Percentiles rank a stretch among this genome's conserved stretches.
These are phyloP conservation scores for Taphrina deformans DNA, from an alignment of 1,139 yeast genomes.

Conservation along the genomic window DNA sequence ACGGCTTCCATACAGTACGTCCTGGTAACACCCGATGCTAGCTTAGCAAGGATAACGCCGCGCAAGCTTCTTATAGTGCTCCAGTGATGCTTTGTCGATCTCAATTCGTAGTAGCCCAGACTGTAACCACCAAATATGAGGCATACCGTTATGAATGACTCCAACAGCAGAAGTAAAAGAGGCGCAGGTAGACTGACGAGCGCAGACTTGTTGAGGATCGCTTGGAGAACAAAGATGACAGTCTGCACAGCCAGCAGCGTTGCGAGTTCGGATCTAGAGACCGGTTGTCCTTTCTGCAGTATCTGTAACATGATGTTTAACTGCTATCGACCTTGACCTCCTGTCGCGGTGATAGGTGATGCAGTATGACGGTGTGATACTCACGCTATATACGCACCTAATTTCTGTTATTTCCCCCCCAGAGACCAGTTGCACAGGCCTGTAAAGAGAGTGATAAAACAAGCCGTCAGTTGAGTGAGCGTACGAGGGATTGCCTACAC, in stretches of 20 bases:
- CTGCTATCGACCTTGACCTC: neutral
- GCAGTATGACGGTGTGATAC: too few species aligned
- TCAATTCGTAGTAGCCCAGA: constrained; percentile 17
- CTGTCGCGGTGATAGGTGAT: neutral
- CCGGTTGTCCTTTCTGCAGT: constrained; percentile 18
- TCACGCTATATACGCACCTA: too few species aligned
- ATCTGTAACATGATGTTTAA: constrained; percentile 6
- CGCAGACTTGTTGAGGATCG: constrained; percentile 31
- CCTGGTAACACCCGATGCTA: constrained; percentile 23
- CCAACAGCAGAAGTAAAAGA: constrained; percentile 15
- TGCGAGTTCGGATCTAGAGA: constrained; percentile 14
- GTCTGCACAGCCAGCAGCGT: constrained; percentile 25
- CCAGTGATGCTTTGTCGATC: constrained; percentile 16
- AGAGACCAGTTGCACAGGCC: too few species aligned
- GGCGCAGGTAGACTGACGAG: constrained; percentile 28
- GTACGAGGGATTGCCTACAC: neutral
- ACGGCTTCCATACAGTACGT: constrained; percentile 35
- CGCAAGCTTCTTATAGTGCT: constrained; percentile 10
- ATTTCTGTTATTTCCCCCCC: too few species aligned
- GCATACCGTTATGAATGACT: constrained; percentile 25
- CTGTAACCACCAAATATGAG: constrained; percentile 13
- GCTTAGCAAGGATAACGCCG: constrained; percentile 10
- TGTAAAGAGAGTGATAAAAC: too few species aligned
- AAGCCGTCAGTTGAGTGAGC: too few species aligned
- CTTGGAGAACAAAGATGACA: constrained; percentile 28